Evolutionary conservation across 495 filamentous ascomycete species (phyloP).

Genomic region (Bacidia gigantensis): DNA sequence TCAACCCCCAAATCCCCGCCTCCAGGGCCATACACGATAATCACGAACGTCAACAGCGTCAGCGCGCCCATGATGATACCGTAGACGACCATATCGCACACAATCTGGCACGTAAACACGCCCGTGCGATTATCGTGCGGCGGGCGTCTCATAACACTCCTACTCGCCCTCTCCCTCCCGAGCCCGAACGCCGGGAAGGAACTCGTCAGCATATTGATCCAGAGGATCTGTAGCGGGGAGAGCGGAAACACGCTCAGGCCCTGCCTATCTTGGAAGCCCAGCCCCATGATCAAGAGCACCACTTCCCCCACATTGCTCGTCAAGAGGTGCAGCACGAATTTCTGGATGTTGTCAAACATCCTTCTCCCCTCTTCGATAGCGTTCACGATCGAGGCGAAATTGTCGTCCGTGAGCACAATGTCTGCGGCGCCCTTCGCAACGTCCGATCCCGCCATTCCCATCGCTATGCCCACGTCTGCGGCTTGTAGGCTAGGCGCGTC

Average conservation of each 20-base stretch:
- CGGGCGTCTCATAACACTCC: slow-evolving; percentile 56
- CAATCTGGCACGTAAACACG: slow-evolving; percentile 57
- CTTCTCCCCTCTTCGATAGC: slow-evolving; percentile 59
- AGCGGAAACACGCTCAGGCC: slow-evolving; percentile 61
- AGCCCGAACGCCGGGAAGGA: slow-evolving; percentile 64
- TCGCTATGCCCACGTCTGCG: slow-evolving; percentile 75
- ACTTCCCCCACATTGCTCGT: slow-evolving; percentile 65
- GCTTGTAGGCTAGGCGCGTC: slow-evolving; percentile 66
- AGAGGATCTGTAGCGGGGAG: slow-evolving; percentile 60
- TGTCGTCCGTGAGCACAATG: slow-evolving; percentile 80
- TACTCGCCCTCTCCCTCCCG: slow-evolving; percentile 52
- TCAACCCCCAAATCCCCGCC: slow-evolving; percentile 44
- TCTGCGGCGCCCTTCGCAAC: slow-evolving; percentile 84
- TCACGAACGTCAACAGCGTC: slow-evolving; percentile 53
- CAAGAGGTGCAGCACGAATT: slow-evolving; percentile 64
- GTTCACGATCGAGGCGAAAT: slow-evolving; percentile 65
- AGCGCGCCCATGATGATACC: slow-evolving; percentile 54
- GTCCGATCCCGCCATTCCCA: slow-evolving; percentile 71
- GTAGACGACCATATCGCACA: slow-evolving; percentile 62
- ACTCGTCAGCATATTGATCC: slow-evolving; percentile 68
- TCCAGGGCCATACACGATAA: slow-evolving; percentile 52
- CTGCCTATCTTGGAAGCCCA: slow-evolving; percentile 52
- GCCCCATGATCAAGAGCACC: slow-evolving; percentile 52
- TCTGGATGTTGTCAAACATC: slow-evolving; percentile 72
- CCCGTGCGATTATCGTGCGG: slow-evolving; percentile 53